Percentiles rank a stretch among this genome's conserved stretches.
phyloP scores from a whole-genome alignment of 345 rosid genomes.

The Mallotus nudiflorus region DNA sequence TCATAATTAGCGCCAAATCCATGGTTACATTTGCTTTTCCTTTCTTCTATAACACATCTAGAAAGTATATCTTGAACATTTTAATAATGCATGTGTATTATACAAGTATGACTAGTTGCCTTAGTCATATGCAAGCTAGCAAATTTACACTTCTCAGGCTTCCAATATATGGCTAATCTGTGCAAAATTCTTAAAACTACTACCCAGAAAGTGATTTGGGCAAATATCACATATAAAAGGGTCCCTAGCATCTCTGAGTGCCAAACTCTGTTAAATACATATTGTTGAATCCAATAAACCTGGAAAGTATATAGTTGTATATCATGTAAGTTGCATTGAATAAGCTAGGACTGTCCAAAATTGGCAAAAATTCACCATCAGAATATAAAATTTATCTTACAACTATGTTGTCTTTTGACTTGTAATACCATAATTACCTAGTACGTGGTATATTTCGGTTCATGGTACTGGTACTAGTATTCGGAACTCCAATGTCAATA shows the following conservation, averaged over 20 bases:
- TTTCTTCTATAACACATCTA: too few relatives aligned
- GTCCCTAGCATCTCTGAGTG: conserved; percentile 52
- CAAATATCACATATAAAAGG: conserved; percentile 54
- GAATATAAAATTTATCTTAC: conserved; percentile 34
- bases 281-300: conserved; percentile 60
- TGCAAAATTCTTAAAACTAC: conserved; percentile 53
- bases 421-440: conserved; percentile 66
- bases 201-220: conserved; percentile 58
- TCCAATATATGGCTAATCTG: conserved; percentile 57
- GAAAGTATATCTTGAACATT: neutral
- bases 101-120: neutral
- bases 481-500: too few relatives aligned
- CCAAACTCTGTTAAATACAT: conserved; percentile 55
- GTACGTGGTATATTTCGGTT: too few relatives aligned
- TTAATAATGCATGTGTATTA: neutral
- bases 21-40: too few relatives aligned
- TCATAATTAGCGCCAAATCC: too few relatives aligned
- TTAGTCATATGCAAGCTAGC: too few relatives aligned
- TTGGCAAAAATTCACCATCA: neutral
- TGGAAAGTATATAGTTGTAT: too few relatives aligned
- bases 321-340: too few relatives aligned
- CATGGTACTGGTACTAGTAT: too few relatives aligned
- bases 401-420: conserved; percentile 44
- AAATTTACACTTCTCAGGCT: conserved; percentile 38
- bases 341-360: too few relatives aligned